A percentile compares a stretch with the other conserved stretches of the same genome.
Conservation (phyloP, 495 filamentous ascomycete species). For the Rhypophila decipiens region DNA sequence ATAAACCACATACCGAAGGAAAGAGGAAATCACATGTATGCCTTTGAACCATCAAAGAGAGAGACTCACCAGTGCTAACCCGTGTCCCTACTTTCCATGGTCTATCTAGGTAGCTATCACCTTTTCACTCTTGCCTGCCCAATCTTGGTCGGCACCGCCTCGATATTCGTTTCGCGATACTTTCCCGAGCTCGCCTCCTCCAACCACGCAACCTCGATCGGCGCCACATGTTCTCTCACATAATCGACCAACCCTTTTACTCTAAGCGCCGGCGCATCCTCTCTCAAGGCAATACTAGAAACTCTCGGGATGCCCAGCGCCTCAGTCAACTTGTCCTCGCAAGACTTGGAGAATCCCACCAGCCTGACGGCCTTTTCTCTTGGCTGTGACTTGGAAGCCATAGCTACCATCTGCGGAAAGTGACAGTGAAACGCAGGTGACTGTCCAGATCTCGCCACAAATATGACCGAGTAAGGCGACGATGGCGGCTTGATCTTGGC, state of each 20-base stretch:
- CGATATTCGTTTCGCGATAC: conserved; percentile 27
- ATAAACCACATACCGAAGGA: no score
- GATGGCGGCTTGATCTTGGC: conserved; percentile 1
- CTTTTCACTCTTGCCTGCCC: conserved; percentile 12
- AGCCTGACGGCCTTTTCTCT: conserved; percentile 39
- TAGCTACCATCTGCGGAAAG: conserved; percentile 50
- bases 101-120: not conserved
- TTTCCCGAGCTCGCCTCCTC: conserved; percentile 12
- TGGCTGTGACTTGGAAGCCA: conserved; percentile 40
- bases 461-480: conserved; percentile 33
- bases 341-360: conserved; percentile 47
- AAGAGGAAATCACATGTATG: no score
- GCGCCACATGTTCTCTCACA: conserved; percentile 39
- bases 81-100: no score
- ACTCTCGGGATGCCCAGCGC: conserved; percentile 52
- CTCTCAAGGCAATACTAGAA: conserved; percentile 49
- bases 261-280: conserved; percentile 41
- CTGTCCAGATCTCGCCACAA: conserved; percentile 45
- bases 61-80: not conserved
- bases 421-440: conserved; percentile 49
- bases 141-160: conserved; percentile 30
- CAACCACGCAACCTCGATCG: conserved; percentile 26
- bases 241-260: conserved; percentile 45
- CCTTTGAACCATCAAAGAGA: not conserved
- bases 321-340: conserved; percentile 43